phyloP scores from a whole-genome alignment of 1,284 basidiomycete genomes.

The Pseudozyma sp. region DNA sequence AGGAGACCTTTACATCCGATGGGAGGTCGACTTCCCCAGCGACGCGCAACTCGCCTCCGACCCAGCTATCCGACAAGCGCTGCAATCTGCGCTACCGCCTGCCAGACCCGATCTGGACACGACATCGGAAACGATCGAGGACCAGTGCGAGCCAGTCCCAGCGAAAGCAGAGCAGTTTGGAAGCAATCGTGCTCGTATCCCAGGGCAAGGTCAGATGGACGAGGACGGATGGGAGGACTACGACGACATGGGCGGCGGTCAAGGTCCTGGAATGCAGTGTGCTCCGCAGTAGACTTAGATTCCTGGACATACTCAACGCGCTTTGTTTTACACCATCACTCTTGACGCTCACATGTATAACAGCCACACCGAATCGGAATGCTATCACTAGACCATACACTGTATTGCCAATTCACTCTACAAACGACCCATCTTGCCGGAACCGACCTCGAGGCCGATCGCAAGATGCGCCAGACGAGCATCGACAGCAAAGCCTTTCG shows the following conservation, averaged over 20 bases:
- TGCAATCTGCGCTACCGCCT: constrained; percentile 48
- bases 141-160: constrained; percentile 35
- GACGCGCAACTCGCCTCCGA: constrained; percentile 48
- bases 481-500: constrained; percentile 60
- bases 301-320: neutral
- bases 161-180: constrained; percentile 50
- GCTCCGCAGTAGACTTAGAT: constrained; percentile 49
- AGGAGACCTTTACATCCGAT: constrained; percentile 62
- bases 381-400: constrained; percentile 4
- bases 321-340: constrained; percentile 14
- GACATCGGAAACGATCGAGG: constrained; percentile 33
- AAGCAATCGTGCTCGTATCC: constrained; percentile 39
- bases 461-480: constrained; percentile 65
- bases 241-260: constrained; percentile 37
- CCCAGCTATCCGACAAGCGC: constrained; percentile 29
- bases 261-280: constrained; percentile 59
- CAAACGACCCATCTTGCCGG: constrained; percentile 39
- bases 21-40: constrained; percentile 63
- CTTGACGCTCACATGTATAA: constrained; percentile 11
- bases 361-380: constrained; percentile 7
- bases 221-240: constrained; percentile 52
- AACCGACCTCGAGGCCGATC: constrained; percentile 56
- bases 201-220: constrained; percentile 42
- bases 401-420: constrained; percentile 9
- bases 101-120: constrained; percentile 45